Percentiles rank a stretch among this genome's conserved stretches.
phyloP scores from a whole-genome alignment of 768 basidiomycete species.

The Tricholoma saponaceum region DNA sequence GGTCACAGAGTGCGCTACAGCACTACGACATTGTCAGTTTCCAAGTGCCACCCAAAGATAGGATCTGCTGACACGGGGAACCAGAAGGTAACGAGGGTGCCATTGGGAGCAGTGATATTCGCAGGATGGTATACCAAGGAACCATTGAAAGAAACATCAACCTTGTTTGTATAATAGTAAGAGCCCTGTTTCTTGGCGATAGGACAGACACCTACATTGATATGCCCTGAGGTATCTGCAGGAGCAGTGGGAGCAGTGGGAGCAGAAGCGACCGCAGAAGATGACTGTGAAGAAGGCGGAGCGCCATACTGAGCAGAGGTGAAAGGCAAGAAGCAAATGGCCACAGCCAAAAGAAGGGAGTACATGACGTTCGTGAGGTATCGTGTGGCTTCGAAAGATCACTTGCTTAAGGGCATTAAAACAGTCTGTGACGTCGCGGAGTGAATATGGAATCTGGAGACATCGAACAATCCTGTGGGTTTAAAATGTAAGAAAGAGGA shows the following conservation, averaged over 20 bases:
- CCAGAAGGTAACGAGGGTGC: conserved; percentile 50
- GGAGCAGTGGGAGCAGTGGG: conserved; percentile 35
- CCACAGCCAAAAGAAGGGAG: conserved; percentile 12
- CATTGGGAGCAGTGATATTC: conserved; percentile 43
- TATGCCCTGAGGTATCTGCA: conserved; percentile 26
- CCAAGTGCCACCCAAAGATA: neutral
- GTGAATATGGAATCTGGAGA: no score
- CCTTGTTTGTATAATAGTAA: conserved; percentile 21
- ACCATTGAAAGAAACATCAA: conserved; percentile 38
- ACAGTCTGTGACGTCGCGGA: no score
- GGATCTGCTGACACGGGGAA: conserved; percentile 40
- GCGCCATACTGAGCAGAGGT: conserved; percentile 37
- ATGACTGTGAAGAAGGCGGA: conserved; percentile 15
- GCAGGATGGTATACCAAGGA: conserved; percentile 39
- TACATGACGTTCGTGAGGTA: conserved; percentile 19
- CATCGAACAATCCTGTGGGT: no score
- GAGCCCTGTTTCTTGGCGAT: neutral
- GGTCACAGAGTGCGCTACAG: conserved; percentile 47
- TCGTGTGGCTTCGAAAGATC: neutral
- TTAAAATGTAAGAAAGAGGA: no score
- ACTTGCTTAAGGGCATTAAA: no score
- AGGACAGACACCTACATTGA: conserved; percentile 27
- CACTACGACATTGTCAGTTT: conserved; percentile 18
- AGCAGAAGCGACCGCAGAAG: conserved; percentile 22
- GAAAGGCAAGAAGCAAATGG: conserved; percentile 28